Conservation (phyloP, 345 rosid species). For the Carallia brachiata region DNA sequence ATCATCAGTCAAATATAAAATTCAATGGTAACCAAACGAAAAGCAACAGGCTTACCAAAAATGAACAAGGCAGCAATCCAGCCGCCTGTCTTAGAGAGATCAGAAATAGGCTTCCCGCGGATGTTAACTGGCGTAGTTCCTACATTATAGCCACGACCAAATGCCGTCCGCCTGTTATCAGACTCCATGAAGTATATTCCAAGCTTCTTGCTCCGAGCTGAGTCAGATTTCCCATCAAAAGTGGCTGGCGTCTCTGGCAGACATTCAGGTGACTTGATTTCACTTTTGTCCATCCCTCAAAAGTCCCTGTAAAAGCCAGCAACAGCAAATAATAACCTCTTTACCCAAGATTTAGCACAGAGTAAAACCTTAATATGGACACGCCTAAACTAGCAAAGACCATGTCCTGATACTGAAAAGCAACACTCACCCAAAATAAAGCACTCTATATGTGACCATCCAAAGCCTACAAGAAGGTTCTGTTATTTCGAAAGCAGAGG, state of each 20-base stretch:
- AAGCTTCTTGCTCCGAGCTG: slow-evolving; percentile 59
- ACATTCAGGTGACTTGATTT: slow-evolving; percentile 59
- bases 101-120: slow-evolving; percentile 71
- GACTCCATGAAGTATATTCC: slow-evolving; percentile 70
- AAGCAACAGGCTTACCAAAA: slow-evolving; percentile 47
- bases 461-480: too few species aligned
- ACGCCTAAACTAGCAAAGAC: too few species aligned
- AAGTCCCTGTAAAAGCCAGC: slow-evolving; percentile 12
- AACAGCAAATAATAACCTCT: too few species aligned
- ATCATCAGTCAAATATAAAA: too few species aligned
- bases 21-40: neutral
- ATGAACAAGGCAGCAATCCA: slow-evolving; percentile 90
- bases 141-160: slow-evolving; percentile 80
- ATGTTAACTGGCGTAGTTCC: slow-evolving; percentile 84
- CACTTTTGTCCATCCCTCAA: slow-evolving; percentile 44
- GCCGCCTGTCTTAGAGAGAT: slow-evolving; percentile 86
- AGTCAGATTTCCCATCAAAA: slow-evolving; percentile 25
- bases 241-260: slow-evolving; percentile 36
- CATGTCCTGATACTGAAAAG: too few species aligned
- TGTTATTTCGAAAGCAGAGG: too few species aligned
- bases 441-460: too few species aligned
- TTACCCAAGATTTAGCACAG: too few species aligned
- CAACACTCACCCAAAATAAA: too few species aligned
- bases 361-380: too few species aligned
- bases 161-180: slow-evolving; percentile 68